Conservation (phyloP, 2,329 filamentous ascomycete species). For the Clarireedia monteithiana region DNA sequence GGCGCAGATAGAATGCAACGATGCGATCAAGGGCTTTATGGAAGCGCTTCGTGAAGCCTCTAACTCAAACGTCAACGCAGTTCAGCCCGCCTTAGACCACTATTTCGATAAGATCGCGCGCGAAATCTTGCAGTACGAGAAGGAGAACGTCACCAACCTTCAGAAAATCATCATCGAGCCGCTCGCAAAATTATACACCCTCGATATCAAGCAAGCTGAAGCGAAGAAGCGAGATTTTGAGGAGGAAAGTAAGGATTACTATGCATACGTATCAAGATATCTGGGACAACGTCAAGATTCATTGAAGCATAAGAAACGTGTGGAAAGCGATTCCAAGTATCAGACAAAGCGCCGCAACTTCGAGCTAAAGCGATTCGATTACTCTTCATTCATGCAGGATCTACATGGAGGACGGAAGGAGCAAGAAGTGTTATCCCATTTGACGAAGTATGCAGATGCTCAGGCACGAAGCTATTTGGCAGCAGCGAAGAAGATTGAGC, state of each 20-base stretch:
- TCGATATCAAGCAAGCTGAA: constrained; percentile 97
- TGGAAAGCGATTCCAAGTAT: constrained; percentile 92
- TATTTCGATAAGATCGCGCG: constrained; percentile 96
- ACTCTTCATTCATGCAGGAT: constrained; percentile 98
- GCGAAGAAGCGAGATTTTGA: constrained; percentile 97
- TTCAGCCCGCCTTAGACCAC: constrained; percentile 94
- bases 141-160: constrained; percentile 72
- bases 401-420: constrained; percentile 98
- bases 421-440: constrained; percentile 87
- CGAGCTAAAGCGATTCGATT: constrained; percentile 95
- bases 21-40: constrained; percentile 74
- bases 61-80: constrained; percentile 85
- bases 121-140: constrained; percentile 83
- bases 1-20: constrained; percentile 77
- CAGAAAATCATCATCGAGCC: constrained; percentile 95
- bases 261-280: constrained; percentile 89
- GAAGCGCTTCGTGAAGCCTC: constrained; percentile 82
- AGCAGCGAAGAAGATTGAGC: constrained; percentile 81
- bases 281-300: constrained; percentile 95
- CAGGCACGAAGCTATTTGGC: constrained; percentile 78
- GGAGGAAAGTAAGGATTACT: constrained; percentile 98
- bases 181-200: constrained; percentile 80
- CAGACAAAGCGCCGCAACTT: constrained; percentile 90
- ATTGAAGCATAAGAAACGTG: constrained; percentile 93
- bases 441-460: constrained; percentile 88